Base-by-base conservation (phyloP, 75 land plant species). In the Cunninghamia lanceolata region DNA sequence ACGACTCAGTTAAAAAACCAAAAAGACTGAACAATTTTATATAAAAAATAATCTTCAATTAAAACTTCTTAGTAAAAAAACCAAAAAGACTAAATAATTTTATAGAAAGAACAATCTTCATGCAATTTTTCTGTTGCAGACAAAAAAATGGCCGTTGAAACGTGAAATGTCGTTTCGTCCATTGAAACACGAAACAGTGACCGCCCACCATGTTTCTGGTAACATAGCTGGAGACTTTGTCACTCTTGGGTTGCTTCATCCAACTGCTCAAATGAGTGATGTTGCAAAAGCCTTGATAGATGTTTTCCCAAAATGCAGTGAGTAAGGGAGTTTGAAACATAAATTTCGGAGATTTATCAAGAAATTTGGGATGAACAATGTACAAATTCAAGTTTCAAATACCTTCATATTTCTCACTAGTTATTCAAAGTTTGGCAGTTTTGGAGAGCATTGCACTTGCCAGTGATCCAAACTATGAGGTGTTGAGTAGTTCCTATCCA, bases 351-450 rank as follows among this genome's bases (percentile, higher is more conserved):
- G 99, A 98, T 87, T 91, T 98, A 11, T 91, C 94, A 73, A 97
- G 93, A 88, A 93, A 98, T 78, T 89, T 98, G 82, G 99, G 99
- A 54, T 89, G 84, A 7, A 98, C 99, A 85, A 98, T 98, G 99
- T 98, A 96, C 91, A 91, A 94, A 83, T 98, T 93, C 84, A 98
- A 98, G 84, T 98, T 98, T 86, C 92, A 91, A 40, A 95, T 98
- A 87, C 99, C 99, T 53, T 96, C 99, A 73, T 98, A 96, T 88
- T 96, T 98, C 86, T 98, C 99, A 85, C 96, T 98, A 53, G 99
- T 98, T 63, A 94, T 98, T 86, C 89, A 99, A 78, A 98, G 99
- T 87, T 92, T 98, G 87, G 96, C 99, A 77, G 99, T 98, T 38
- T 82, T 98, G 83, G 99, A 98, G 91, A 99, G 99, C 47, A 93